A percentile compares a stretch with the other conserved stretches of the same genome.
Evolutionary conservation across 208 protist species (phyloP).

Genomic region (Trypanosomatidae sp.): DNA sequence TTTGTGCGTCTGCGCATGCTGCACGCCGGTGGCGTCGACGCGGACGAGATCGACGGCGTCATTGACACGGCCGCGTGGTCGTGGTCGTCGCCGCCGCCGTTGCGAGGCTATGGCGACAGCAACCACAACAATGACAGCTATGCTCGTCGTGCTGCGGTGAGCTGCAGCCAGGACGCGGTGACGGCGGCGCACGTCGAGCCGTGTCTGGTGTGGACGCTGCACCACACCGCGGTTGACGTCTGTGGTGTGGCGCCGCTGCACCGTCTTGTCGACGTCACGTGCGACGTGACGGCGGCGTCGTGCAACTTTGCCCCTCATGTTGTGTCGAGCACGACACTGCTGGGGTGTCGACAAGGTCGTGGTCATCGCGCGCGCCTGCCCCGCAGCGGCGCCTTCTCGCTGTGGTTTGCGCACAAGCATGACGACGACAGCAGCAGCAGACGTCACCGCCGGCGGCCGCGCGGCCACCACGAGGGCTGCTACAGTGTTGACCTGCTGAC

Average conservation of each 20-base stretch:
- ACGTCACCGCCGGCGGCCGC: too few relatives aligned
- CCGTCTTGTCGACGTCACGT: constrained; percentile 54
- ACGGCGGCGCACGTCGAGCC: too few relatives aligned
- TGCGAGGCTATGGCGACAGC: too few relatives aligned
- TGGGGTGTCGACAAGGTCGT: constrained; percentile 37
- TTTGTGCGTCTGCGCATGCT: constrained; percentile 66
- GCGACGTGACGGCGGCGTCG: constrained; percentile 11
- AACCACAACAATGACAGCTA: too few relatives aligned
- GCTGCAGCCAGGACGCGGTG: too few relatives aligned
- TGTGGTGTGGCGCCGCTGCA: constrained; percentile 35
- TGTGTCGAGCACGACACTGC: constrained; percentile 22
- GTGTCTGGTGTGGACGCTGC: constrained; percentile 39
- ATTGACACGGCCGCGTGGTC: too few relatives aligned
- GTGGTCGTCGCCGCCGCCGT: too few relatives aligned
- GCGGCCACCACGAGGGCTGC: too few relatives aligned
- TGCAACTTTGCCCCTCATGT: constrained; percentile 39
- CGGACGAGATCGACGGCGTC: constrained; percentile 18
- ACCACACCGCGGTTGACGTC: constrained; percentile 34
- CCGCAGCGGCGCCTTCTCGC: constrained; percentile 37
- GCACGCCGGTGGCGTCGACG: constrained; percentile 14
- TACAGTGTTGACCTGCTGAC: constrained; percentile 63
- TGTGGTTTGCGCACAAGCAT: constrained; percentile 52
- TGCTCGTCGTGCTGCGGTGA: too few relatives aligned
- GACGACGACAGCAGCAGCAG: constrained; percentile 13
- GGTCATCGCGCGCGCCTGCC: constrained; percentile 42